Evolutionary conservation across 345 rosid species (phyloP).

Genomic region (Aurinia saxatilis): DNA sequence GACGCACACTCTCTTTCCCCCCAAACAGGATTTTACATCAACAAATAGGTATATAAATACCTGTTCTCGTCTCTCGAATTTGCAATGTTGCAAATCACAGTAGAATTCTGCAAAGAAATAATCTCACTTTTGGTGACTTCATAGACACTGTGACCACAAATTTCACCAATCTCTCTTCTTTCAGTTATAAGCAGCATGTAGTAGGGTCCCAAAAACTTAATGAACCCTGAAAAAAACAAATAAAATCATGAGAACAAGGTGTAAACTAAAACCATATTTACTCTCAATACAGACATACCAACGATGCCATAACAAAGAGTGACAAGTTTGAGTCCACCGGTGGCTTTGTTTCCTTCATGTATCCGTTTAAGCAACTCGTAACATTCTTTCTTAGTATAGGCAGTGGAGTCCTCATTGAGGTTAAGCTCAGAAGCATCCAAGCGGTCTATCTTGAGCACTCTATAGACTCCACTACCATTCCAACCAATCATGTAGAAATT

Average conservation of each 20-base stretch:
- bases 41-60: conserved; percentile 28
- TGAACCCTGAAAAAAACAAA: conserved; percentile 47
- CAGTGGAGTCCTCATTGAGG: conserved; percentile 72
- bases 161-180: conserved; percentile 81
- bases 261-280: not conserved
- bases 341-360: conserved; percentile 84
- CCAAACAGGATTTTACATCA: not conserved
- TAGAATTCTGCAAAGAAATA: conserved; percentile 70
- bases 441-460: conserved; percentile 33
- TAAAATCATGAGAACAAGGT: not conserved
- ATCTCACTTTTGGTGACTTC: conserved; percentile 73
- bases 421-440: conserved; percentile 66
- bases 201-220: conserved; percentile 93
- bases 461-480: conserved; percentile 31
- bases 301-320: conserved; percentile 87
- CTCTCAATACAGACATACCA: conserved; percentile 44
- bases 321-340: conserved; percentile 86
- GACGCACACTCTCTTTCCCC: not conserved
- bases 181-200: conserved; percentile 91
- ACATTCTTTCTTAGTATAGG: conserved; percentile 61
- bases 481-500: conserved; percentile 35
- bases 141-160: conserved; percentile 80
- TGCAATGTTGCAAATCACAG: conserved; percentile 33
- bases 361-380: conserved; percentile 74
- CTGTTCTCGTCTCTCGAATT: conserved; percentile 73